Conservation (phyloP, 768 basidiomycete species). For the Baorangia bicolor region DNA sequence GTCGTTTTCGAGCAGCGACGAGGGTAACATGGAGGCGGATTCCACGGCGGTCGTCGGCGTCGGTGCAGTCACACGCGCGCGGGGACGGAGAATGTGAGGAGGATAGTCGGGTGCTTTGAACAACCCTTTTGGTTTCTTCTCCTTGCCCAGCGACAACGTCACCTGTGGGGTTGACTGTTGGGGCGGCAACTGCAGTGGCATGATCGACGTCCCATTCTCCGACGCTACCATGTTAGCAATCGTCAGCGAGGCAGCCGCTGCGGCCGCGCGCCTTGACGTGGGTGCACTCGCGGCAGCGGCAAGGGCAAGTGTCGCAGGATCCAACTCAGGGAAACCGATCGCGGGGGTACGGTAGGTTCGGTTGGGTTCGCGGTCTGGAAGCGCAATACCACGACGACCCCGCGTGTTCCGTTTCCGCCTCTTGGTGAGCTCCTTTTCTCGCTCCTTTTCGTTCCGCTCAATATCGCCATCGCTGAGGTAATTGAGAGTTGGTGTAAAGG, state of each 20-base stretch:
- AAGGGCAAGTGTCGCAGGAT: conserved; percentile 65
- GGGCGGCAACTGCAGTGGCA: conserved; percentile 43
- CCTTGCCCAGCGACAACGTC: conserved; percentile 47
- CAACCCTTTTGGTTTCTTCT: conserved; percentile 67
- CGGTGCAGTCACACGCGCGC: conserved; percentile 58
- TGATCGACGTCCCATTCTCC: conserved; percentile 72
- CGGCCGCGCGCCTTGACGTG: conserved; percentile 78
- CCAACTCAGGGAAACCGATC: conserved; percentile 79
- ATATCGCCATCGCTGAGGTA: conserved; percentile 88
- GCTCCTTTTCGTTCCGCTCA: conserved; percentile 85
- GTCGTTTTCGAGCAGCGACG: conserved; percentile 61
- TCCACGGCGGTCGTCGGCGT: conserved; percentile 71
- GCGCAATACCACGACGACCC: conserved; percentile 70
- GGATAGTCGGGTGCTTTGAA: conserved; percentile 72
- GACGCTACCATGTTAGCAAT: conserved; percentile 92
- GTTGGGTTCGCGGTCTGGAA: conserved; percentile 92
- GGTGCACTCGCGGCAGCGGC: conserved; percentile 66
- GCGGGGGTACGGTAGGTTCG: conserved; percentile 90
- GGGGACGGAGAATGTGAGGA: conserved; percentile 51
- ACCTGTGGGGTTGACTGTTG: conserved; percentile 36
- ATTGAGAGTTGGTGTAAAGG: conserved; percentile 87
- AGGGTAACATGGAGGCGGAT: conserved; percentile 45
- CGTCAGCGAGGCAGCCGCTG: conserved; percentile 77
- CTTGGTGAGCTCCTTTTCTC: conserved; percentile 89
- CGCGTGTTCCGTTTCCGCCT: conserved; percentile 84